Evolutionary conservation across 73 alveolate species (phyloP).

Genomic region (Durusdinium trenchii): DNA sequence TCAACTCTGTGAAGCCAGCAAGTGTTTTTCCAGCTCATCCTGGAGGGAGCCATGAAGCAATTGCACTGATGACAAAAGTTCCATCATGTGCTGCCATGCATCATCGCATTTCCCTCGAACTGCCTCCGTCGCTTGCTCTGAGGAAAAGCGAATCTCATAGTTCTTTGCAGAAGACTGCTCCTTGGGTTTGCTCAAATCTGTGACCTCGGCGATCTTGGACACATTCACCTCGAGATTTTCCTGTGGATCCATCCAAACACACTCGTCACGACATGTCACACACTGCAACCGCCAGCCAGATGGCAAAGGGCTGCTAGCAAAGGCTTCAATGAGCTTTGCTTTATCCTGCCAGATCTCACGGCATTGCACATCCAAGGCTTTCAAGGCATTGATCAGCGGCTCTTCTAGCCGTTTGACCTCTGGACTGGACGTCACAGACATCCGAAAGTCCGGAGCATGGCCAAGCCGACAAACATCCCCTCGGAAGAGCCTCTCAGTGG

Average conservation of each 20-base stretch:
- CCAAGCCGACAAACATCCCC: constrained; percentile 73
- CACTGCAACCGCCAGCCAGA: constrained; percentile 49
- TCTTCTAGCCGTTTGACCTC: background rate
- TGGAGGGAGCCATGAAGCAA: constrained; percentile 29
- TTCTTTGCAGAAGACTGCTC: background rate
- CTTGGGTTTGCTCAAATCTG: constrained; percentile 9
- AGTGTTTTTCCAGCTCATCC: background rate
- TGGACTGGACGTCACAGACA: background rate
- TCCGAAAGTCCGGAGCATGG: constrained; percentile 39
- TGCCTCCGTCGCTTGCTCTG: constrained; percentile 20
- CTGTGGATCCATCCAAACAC: constrained; percentile 28
- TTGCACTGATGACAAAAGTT: constrained; percentile 41
- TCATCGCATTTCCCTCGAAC: constrained; percentile 23
- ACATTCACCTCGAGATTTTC: constrained; percentile 48
- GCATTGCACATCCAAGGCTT: background rate
- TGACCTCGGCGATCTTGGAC: constrained; percentile 23
- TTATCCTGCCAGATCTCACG: background rate
- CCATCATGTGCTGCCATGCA: constrained; percentile 29
- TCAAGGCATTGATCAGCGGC: background rate
- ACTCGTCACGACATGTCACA: constrained; percentile 24
- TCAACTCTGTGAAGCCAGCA: constrained; percentile 8
- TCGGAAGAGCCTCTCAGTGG: constrained; percentile 47
- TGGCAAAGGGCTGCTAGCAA: background rate
- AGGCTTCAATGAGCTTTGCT: background rate
- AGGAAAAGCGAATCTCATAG: constrained; percentile 56